Percentiles rank a stretch among this genome's conserved stretches.
These are phyloP conservation scores for Acanthamoeba comandoni DNA, from an alignment of 208 protist species.

Conservation along the genomic window DNA sequence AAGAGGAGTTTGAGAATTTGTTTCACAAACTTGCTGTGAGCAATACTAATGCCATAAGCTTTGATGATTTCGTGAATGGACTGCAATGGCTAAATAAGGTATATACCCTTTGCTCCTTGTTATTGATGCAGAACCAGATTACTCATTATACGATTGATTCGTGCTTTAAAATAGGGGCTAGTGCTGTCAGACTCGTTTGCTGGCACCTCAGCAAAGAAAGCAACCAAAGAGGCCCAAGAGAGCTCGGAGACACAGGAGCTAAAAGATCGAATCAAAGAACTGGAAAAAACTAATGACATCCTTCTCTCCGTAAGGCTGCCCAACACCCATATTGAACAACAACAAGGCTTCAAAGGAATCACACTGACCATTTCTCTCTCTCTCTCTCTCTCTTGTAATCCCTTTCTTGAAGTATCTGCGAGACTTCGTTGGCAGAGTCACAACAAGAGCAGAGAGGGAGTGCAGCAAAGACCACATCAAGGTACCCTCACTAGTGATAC, in stretches of 20 bases:
- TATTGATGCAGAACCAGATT: not conserved
- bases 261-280: not conserved
- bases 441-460: constrained; percentile 25
- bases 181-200: not conserved
- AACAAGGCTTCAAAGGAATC: too few species aligned
- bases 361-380: too few species aligned
- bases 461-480: constrained; percentile 3
- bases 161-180: too few species aligned
- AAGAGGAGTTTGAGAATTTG: constrained; percentile 21
- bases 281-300: constrained; percentile 32
- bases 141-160: too few species aligned
- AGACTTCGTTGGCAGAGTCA: constrained; percentile 29
- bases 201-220: not conserved
- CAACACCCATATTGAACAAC: too few species aligned
- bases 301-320: constrained; percentile 21
- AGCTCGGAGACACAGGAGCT: not conserved
- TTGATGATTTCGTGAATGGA: constrained; percentile 21
- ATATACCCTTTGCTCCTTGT: not conserved
- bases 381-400: not conserved
- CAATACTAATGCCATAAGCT: constrained; percentile 7
- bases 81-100: constrained; percentile 55
- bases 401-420: constrained; percentile 37
- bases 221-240: not conserved
- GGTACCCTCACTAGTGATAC: not conserved
- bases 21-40: constrained; percentile 16